These are phyloP conservation scores for Raffaelea albimanens DNA, from an alignment of 2,329 filamentous ascomycete species.

Conservation along the genomic window DNA sequence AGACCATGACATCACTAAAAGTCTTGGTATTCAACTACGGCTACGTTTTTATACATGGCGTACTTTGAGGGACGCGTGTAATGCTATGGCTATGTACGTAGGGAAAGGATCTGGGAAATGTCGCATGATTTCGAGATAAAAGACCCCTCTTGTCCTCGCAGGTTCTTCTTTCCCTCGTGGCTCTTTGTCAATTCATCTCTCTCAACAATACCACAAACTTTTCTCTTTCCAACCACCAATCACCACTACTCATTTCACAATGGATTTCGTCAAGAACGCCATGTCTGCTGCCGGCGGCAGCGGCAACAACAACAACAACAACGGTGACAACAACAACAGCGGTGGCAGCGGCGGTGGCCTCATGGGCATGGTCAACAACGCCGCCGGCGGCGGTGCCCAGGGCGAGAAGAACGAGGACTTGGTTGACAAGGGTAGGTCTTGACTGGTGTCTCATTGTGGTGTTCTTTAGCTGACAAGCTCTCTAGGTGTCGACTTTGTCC, in stretches of 20 bases:
- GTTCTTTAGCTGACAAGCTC: too few relatives aligned
- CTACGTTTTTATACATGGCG: too few relatives aligned
- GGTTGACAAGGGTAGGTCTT: slow-evolving; percentile 64
- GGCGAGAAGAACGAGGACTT: slow-evolving; percentile 75
- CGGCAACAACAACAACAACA: slow-evolving; percentile 17
- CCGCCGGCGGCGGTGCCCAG: slow-evolving; percentile 62
- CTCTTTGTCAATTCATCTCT: too few relatives aligned
- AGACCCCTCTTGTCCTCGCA: too few relatives aligned
- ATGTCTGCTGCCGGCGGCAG: slow-evolving; percentile 22
- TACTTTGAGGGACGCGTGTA: too few relatives aligned
- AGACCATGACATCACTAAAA: too few relatives aligned
- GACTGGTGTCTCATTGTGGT: too few relatives aligned
- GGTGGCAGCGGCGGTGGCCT: slow-evolving; percentile 41
- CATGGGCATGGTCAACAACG: slow-evolving; percentile 59
- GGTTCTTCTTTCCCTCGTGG: too few relatives aligned
- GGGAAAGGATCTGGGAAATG: not conserved
- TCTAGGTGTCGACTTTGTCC: slow-evolving; percentile 64
- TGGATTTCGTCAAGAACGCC: slow-evolving; percentile 48
- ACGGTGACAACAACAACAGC: slow-evolving; percentile 12
- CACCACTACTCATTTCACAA: too few relatives aligned
- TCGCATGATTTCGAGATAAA: not conserved
- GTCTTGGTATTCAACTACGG: too few relatives aligned
- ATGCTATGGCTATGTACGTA: too few relatives aligned
- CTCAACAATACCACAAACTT: too few relatives aligned
- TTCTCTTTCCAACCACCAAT: slow-evolving; percentile 9